Evolutionary conservation across 495 filamentous ascomycete species (phyloP), one percentile per base, ranked within the genome.

Genomic region (Aspergillus campestris): DNA sequence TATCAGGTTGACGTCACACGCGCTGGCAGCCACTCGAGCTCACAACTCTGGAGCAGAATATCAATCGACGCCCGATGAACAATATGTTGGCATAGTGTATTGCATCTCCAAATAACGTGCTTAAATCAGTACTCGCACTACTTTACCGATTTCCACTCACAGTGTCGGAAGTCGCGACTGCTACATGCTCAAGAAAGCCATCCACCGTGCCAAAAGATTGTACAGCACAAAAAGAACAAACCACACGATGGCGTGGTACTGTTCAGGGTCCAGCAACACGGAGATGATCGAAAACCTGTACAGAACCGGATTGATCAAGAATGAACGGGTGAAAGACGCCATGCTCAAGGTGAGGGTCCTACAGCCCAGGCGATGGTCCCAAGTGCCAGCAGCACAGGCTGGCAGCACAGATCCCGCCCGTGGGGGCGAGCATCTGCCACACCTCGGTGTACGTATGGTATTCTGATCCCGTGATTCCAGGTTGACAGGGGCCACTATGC

Each of bases 401-500:
- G 18, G 18, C 18, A 24, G 18, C 18, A 4, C 18, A 24, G 18
- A 24, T 24, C 18, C 18, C 18, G 18, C 4, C 18, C 4, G 18
- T 24, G 1, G 18, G 18, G 18, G 18, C 18, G 18, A 24, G 2
- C 18, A 24, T 24, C 18, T 24, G 1, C 18, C 18, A 24, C 18
- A 24, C 1, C 4, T 24, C 2, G 18, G 18, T 24, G 18, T 24
- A 24, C 4, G 18, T 24, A 24, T 24, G 18, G 4, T 24, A 4
- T 24, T 24, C 18, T 24, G 18, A 24, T 24, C 18, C 18, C 4
- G 18, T 24, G 35, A 13, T 35, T 5, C 11, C 50, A 91, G 86
- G 91, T 97, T 59, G 92, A 98, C 62, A 79, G 92, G 40, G 89
- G 81, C 3, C 80, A 96, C 65, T 98, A 90, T 71, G 66, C 71